Conservation (phyloP, 1,139 yeast species). For the Suhomyces taliae region DNA sequence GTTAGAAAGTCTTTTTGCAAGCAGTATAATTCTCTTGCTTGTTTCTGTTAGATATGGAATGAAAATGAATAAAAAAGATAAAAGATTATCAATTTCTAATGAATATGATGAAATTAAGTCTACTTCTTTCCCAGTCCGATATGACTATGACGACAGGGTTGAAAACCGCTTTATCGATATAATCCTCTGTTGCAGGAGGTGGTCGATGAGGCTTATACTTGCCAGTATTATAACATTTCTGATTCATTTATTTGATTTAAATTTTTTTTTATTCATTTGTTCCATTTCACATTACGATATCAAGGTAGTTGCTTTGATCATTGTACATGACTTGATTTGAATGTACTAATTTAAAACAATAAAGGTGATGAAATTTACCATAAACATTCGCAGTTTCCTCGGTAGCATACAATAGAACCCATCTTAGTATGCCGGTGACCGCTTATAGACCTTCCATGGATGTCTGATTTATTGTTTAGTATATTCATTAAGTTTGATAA, state of each 20-base stretch:
- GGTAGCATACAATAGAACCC: conserved; percentile 86
- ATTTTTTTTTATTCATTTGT: conserved; percentile 11
- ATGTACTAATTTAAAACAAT: conserved; percentile 7
- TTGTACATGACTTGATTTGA: conserved; percentile 7
- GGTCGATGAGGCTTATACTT: conserved; percentile 61
- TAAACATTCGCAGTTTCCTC: conserved; percentile 92
- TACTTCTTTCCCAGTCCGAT: conserved; percentile 79
- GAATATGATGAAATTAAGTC: conserved; percentile 59
- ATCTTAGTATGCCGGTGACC: conserved; percentile 83
- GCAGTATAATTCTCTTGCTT: conserved; percentile 8
- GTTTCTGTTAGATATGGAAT: neutral
- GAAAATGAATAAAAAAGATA: too few species aligned
- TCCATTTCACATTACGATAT: conserved; percentile 8
- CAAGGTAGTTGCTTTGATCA: conserved; percentile 14
- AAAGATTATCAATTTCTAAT: neutral
- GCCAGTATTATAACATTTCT: conserved; percentile 80
- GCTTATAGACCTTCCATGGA: conserved; percentile 71
- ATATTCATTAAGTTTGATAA: too few species aligned
- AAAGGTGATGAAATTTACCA: conserved; percentile 71
- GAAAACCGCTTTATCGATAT: conserved; percentile 53
- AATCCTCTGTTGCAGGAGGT: conserved; percentile 39
- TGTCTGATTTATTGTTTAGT: conserved; percentile 46
- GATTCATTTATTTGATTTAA: conserved; percentile 36
- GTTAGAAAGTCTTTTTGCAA: conserved; percentile 8
- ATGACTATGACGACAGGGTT: conserved; percentile 86